Percentiles rank a stretch among this genome's conserved stretches.
phyloP scores from a whole-genome alignment of 2,329 filamentous ascomycete genomes.

The Trichoderma sp. region DNA sequence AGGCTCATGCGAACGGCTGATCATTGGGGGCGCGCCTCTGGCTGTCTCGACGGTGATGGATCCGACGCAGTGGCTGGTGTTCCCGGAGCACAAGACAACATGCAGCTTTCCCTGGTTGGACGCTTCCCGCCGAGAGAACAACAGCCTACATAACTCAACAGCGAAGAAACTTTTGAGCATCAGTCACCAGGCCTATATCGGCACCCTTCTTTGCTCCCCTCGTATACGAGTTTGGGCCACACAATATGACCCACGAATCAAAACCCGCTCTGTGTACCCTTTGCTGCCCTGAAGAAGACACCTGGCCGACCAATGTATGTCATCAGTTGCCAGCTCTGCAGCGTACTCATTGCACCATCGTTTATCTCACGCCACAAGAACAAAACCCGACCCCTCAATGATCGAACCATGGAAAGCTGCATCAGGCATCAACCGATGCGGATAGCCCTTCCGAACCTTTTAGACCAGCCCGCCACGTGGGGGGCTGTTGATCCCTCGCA shows the following conservation, averaged over 20 bases:
- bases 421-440: conserved; percentile 21
- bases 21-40: not conserved
- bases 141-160: not conserved
- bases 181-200: conserved; percentile 9
- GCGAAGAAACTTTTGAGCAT: not conserved
- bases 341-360: not conserved
- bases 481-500: not conserved
- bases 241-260: conserved; percentile 13
- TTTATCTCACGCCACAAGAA: not conserved
- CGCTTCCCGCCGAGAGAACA: conserved; percentile 7
- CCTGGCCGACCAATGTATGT: not conserved
- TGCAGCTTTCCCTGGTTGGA: conserved; percentile 8
- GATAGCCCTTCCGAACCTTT: conserved; percentile 8
- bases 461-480: conserved; percentile 19
- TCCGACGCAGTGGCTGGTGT: conserved; percentile 19
- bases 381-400: conserved; percentile 3
- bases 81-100: not conserved
- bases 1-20: not conserved
- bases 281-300: not conserved
- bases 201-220: conserved; percentile 10
- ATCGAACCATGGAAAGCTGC: conserved; percentile 19
- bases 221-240: not conserved
- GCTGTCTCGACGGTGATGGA: conserved; percentile 2
- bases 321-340: not conserved
- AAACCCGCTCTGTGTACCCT: conserved; percentile 13